Evolutionary conservation across 2,329 filamentous ascomycete genomes (phyloP).

Genomic region (Akanthomyces dipterigenus): DNA sequence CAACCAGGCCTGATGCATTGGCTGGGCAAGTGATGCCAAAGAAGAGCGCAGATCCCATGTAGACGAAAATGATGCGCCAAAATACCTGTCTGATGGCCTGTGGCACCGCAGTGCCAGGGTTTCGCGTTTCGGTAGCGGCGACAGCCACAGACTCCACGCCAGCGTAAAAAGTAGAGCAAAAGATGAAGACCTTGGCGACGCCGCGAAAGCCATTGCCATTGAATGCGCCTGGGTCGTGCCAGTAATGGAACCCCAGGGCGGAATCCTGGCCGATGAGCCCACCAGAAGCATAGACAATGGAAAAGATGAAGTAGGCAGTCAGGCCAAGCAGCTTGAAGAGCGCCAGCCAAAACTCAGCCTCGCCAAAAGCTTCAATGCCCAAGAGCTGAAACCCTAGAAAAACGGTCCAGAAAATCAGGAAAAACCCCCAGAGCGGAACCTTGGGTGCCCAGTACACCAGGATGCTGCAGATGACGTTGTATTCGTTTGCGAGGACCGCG

Average conservation of each 20-base stretch:
- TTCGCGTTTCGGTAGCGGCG: slow-evolving; percentile 54
- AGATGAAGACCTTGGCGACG: slow-evolving; percentile 60
- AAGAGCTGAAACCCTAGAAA: slow-evolving; percentile 64
- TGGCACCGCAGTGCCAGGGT: slow-evolving; percentile 49
- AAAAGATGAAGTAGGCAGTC: slow-evolving; percentile 66
- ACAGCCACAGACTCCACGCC: slow-evolving; percentile 60
- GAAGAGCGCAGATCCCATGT: slow-evolving; percentile 67
- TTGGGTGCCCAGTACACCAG: slow-evolving; percentile 58
- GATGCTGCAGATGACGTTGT: slow-evolving; percentile 62
- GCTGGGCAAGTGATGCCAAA: slow-evolving; percentile 68
- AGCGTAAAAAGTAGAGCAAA: slow-evolving; percentile 63
- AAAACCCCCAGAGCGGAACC: slow-evolving; percentile 59
- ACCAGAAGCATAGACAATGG: slow-evolving; percentile 63
- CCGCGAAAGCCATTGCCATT: slow-evolving; percentile 58
- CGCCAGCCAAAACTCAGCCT: slow-evolving; percentile 75
- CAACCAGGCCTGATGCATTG: slow-evolving; percentile 51
- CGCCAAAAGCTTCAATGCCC: slow-evolving; percentile 68
- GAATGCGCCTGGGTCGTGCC: slow-evolving; percentile 65
- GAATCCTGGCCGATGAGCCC: slow-evolving; percentile 54
- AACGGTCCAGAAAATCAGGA: slow-evolving; percentile 67
- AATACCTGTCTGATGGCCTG: slow-evolving; percentile 54
- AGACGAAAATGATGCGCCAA: slow-evolving; percentile 55
- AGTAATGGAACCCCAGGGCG: slow-evolving; percentile 62
- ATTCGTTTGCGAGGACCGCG: slow-evolving; percentile 61
- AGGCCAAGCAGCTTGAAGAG: slow-evolving; percentile 64